These are phyloP conservation scores for Austroboletus festivus DNA, from an alignment of 768 basidiomycete species.

Conservation along the genomic window DNA sequence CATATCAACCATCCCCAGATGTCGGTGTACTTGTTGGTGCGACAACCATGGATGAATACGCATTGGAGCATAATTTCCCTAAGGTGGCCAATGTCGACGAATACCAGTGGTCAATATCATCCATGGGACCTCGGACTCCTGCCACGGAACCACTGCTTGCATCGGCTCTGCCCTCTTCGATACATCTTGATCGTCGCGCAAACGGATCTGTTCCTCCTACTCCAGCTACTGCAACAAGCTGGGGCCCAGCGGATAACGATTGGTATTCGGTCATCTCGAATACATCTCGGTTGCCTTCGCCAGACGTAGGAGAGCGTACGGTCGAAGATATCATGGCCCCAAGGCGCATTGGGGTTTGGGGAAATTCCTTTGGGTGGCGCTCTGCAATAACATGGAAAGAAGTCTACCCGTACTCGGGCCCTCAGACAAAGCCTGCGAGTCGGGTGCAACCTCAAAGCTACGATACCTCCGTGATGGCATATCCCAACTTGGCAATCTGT, in stretches of 20 bases:
- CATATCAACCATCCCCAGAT: slow-evolving; percentile 19
- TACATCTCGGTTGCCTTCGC: slow-evolving; percentile 45
- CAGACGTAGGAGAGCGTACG: slow-evolving; percentile 56
- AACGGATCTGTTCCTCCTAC: slow-evolving; percentile 55
- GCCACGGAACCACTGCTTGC: slow-evolving; percentile 39
- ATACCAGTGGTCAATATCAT: slow-evolving; percentile 64
- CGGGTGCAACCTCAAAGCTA: slow-evolving; percentile 8
- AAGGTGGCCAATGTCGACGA: slow-evolving; percentile 47
- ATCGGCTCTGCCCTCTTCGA: slow-evolving; percentile 44
- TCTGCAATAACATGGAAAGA: slow-evolving; percentile 19
- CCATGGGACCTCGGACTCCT: slow-evolving; percentile 51
- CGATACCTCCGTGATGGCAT: slow-evolving; percentile 13
- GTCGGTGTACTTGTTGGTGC: slow-evolving; percentile 8
- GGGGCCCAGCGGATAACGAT: slow-evolving; percentile 47
- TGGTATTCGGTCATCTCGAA: slow-evolving; percentile 34
- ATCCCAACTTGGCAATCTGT: slow-evolving; percentile 33
- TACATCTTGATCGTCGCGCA: slow-evolving; percentile 51
- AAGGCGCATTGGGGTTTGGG: slow-evolving; percentile 15
- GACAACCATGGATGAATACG: slow-evolving; percentile 25
- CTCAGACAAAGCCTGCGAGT: neutral
- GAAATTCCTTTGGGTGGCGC: slow-evolving; percentile 25
- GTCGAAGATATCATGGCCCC: slow-evolving; percentile 11
- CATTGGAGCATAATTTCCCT: slow-evolving; percentile 7
- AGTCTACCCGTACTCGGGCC: slow-evolving; percentile 16
- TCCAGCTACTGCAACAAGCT: slow-evolving; percentile 41